Base-by-base conservation (phyloP, 441 rosid genomes). In the Euphorbia schlechtendalii region DNA sequence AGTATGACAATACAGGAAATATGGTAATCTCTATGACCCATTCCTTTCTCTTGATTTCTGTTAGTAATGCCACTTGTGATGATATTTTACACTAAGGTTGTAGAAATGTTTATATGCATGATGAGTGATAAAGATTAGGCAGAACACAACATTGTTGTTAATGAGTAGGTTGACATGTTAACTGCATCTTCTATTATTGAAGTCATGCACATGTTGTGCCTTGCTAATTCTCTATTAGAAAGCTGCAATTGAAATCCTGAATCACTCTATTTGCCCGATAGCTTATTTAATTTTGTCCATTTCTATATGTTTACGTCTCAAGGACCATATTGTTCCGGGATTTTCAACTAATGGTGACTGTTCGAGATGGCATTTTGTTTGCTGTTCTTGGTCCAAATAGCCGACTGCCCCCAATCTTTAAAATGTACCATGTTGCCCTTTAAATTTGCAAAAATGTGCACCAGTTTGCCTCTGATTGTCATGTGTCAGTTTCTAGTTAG, bases 151-250 rank as follows among this genome's bases (percentile, higher is more conserved):
- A 22, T 22, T 1, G 18, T 14, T 60, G 64, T 60, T n/a, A 14
- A 14, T 22, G 20, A 41, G n/a, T 60, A 60, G 53, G 36, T 61
- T 61, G 14, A 43, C 52, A 41, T 61, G 64, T 24, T 34, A 41
- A 41, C 46, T 41, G 52, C 64, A 22, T 41, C 25, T 2, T 18
- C 52, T 46, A 46, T 15, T 48, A 48, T 3, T 15, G 15, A 43
- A 43, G 48, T 43, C 48, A 43, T 43, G 48, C 48, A 43, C 48
- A 43, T 43, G 15, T 43, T 43, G 14, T 43, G 48, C 48, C 12
- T 43, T 4, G 15, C 17, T 43, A 43, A 43, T 10, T 15, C 48
- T 3, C 14, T 11, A 43, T 14, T 0, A 43, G 8, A 43, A 43
- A 43, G 48, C 48, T 43, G 48, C 2, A 5, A 43, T 8, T 8